Base-by-base conservation (phyloP, 352 stramenopile species). In the Phytopythium mirpurense region DNA sequence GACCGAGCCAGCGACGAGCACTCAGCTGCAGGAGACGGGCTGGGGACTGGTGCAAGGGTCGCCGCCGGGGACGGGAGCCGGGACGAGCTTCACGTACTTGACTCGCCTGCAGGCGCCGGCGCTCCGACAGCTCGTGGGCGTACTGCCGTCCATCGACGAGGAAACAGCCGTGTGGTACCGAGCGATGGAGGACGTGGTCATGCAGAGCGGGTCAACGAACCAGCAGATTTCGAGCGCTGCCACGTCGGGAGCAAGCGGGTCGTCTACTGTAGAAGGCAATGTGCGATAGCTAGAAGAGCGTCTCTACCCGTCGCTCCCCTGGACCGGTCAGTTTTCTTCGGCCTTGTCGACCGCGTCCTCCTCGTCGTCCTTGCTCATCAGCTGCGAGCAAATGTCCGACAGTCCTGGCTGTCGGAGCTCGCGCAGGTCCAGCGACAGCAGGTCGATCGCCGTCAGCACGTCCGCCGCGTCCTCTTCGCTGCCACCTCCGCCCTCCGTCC, bases 371-470 rank as follows among this genome's bases (percentile, higher is more conserved):
- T 62, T 50, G 3, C 62, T 59, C 62, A 88, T 71, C 29, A 90
- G 62, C 52, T 86, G 64, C n/a, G 70, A 62, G 47, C 77, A 86
- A 21, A 89, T 68, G 23, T 82, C 70, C 72, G 88, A 83, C 19
- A 90, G 56, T 19, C 72, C 54, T 1, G 78, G 74, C 49, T 88
- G 74, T 16, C 74, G 68, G 7, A 90, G 66, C 27, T 84, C 72
- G 15, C 75, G 60, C 44, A 93, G 88, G 31, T 67, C 67, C 41
- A 93, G 56, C 41, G 77, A 88, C 44, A 95, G 65, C 63, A 95
- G 60, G 48, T 93, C 85, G 46, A 92, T 78, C 14, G 83, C 81
- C 14, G 68, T 77, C 52, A 95, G 66, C 55, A 88, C 70, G 24
- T 80, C 56, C 45, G 69, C 69, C 5, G 56, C n/a, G n/a, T n/a